Conservation (phyloP, 192 early-diverging fungal genomes). For the Rhizoclosmatium globosum region DNA sequence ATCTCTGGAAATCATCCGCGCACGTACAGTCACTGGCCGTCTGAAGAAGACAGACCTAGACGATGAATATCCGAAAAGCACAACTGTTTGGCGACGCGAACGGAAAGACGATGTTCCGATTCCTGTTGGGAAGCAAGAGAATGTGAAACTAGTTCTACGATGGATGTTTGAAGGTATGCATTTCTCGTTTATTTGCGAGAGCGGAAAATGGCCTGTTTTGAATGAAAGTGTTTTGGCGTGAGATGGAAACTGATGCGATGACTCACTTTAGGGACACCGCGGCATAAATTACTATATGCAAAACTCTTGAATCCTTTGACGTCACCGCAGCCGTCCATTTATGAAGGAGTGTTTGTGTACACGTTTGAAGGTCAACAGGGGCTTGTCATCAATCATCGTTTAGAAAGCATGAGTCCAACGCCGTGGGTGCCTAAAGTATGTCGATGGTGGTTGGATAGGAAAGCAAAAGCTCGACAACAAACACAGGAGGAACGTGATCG, state of each 20-base stretch:
- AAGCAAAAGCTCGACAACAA: background rate
- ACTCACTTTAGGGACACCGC: constrained; percentile 36
- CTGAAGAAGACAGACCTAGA: constrained; percentile 11
- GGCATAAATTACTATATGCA: constrained; percentile 27
- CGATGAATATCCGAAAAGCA: constrained; percentile 10
- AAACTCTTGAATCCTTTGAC: constrained; percentile 15
- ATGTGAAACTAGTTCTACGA: constrained; percentile 39
- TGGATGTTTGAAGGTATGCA: constrained; percentile 52
- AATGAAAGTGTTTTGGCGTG: background rate
- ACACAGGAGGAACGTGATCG: background rate
- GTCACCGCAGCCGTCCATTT: constrained; percentile 41
- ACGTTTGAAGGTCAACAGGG: constrained; percentile 42
- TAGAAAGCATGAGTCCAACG: constrained; percentile 46
- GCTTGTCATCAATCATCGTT: constrained; percentile 40
- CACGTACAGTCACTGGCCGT: constrained; percentile 10
- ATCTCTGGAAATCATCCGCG: constrained; percentile 17
- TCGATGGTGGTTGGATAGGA: constrained; percentile 37
- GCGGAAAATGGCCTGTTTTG: background rate
- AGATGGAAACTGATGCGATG: background rate
- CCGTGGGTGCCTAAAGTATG: constrained; percentile 40
- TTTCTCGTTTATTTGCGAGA: background rate
- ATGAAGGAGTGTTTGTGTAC: constrained; percentile 56
- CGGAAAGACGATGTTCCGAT: background rate
- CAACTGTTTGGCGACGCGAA: constrained; percentile 8
- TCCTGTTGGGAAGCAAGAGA: constrained; percentile 8